These are phyloP conservation scores for Pythium grandisporangium DNA, from an alignment of 352 stramenopile species.

Conservation along the genomic window DNA sequence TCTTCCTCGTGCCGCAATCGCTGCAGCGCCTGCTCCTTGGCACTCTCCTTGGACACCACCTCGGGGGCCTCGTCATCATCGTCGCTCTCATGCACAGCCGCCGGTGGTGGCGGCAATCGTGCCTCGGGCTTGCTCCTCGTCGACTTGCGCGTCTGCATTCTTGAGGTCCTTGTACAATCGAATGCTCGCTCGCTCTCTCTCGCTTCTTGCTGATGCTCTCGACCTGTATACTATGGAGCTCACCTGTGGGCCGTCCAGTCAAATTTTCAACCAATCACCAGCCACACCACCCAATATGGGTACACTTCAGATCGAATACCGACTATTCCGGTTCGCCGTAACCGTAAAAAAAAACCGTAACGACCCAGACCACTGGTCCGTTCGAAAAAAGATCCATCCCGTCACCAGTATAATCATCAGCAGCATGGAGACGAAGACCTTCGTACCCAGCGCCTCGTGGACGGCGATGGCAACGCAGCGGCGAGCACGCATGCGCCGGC, in stretches of 20 bases:
- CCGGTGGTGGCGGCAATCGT: conserved; percentile 7
- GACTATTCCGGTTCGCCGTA: neutral
- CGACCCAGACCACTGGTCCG: too few relatives aligned
- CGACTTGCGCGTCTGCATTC: conserved; percentile 1
- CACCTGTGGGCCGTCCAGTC: too few relatives aligned
- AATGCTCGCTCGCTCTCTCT: neutral
- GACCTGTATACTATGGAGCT: too few relatives aligned
- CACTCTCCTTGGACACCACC: conserved; percentile 64
- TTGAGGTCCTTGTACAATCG: too few relatives aligned
- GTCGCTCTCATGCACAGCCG: conserved; percentile 17
- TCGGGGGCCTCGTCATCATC: conserved; percentile 74
- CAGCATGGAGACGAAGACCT: neutral
- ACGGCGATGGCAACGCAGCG: too few relatives aligned
- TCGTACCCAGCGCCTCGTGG: neutral
- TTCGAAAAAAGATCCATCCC: too few relatives aligned
- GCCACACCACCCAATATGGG: neutral
- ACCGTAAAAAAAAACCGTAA: too few relatives aligned
- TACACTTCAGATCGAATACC: neutral
- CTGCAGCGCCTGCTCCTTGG: conserved; percentile 37
- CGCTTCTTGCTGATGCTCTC: neutral
- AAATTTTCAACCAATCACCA: conserved; percentile 16
- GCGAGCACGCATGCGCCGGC: conserved; percentile 28
- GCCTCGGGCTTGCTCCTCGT: conserved; percentile 14
- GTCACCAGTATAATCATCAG: too few relatives aligned
- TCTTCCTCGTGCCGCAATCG: conserved; percentile 42